A percentile compares a stretch with the other conserved stretches of the same genome.
Evolutionary conservation across 1,284 basidiomycete genomes (phyloP).

Genomic region (Sutorius eximius): DNA sequence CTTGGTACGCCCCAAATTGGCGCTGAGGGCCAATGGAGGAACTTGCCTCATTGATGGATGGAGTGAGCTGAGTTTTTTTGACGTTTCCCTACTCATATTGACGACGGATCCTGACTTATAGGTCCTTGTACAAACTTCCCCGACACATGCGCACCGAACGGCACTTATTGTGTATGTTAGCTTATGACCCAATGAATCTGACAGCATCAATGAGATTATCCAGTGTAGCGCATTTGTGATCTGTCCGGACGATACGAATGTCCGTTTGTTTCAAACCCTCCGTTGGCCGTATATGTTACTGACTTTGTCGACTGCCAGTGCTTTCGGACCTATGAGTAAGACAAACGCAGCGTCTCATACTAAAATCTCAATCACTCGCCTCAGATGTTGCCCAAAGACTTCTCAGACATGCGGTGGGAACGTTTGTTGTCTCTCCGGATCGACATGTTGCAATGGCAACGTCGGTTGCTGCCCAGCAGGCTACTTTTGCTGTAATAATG

Average conservation of each 20-base stretch:
- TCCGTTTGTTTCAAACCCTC: conserved; percentile 8
- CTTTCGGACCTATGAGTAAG: conserved; percentile 4
- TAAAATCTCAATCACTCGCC: background rate
- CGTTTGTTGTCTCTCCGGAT: conserved; percentile 6
- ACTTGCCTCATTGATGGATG: conserved; percentile 20
- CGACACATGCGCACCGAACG: conserved; percentile 16
- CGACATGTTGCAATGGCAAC: conserved; percentile 11
- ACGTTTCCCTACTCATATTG: background rate
- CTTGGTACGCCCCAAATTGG: conserved; percentile 10
- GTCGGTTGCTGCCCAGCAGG: conserved; percentile 11
- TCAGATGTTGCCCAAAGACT: conserved; percentile 16
- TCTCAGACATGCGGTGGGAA: conserved; percentile 11
- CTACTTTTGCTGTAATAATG: conserved; percentile 20
- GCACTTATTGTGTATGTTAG: conserved; percentile 23
- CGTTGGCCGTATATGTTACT: background rate
- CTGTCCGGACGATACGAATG: conserved; percentile 21
- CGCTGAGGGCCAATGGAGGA: conserved; percentile 4
- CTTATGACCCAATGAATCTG: background rate
- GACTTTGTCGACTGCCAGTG: conserved; percentile 13
- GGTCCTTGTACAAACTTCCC: conserved; percentile 27
- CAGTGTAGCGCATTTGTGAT: conserved; percentile 13
- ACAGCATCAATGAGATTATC: background rate
- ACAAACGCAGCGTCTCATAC: background rate
- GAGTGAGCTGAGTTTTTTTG: conserved; percentile 10
- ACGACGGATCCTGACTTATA: background rate